phyloP scores from a whole-genome alignment of 768 basidiomycete species.

The Pleurotus djamor region DNA sequence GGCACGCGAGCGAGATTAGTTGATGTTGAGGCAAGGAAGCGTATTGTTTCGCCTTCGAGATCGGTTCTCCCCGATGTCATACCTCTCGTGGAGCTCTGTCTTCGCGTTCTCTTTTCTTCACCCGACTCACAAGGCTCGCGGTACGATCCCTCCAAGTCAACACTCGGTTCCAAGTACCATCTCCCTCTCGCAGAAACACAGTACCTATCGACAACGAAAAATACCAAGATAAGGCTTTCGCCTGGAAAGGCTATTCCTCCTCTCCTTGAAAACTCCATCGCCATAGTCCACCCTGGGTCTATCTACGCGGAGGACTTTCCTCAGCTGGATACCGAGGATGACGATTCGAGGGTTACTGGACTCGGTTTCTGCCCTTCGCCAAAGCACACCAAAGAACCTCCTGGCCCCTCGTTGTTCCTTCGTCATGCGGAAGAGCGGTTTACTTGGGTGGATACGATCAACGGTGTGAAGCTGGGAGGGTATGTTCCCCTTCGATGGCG shows the following conservation, averaged over 20 bases:
- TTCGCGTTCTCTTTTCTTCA: constrained; percentile 30
- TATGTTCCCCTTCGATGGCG: constrained; percentile 64
- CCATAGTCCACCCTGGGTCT: constrained; percentile 36
- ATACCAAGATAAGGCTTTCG: constrained; percentile 1
- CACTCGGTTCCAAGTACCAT: constrained; percentile 26
- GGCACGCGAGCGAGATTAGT: not conserved
- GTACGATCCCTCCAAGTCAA: constrained; percentile 12
- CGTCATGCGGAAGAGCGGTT: constrained; percentile 58
- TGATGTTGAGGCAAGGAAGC: not conserved
- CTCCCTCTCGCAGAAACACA: constrained; percentile 28
- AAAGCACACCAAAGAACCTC: constrained; percentile 21
- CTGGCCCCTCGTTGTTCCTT: constrained; percentile 41
- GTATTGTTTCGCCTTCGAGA: constrained; percentile 3
- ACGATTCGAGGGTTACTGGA: constrained; percentile 26
- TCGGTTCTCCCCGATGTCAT: constrained; percentile 4
- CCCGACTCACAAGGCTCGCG: too few species aligned
- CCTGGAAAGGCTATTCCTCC: constrained; percentile 13
- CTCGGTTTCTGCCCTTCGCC: constrained; percentile 50
- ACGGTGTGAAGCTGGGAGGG: constrained; percentile 49
- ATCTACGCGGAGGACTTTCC: constrained; percentile 19
- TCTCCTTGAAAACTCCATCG: constrained; percentile 27
- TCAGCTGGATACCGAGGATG: constrained; percentile 10
- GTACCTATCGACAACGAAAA: not conserved
- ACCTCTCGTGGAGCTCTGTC: constrained; percentile 28
- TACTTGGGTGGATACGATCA: constrained; percentile 61